These are phyloP conservation scores for Trifolium dubium DNA, from an alignment of 306 rosid species.

Conservation along the genomic window DNA sequence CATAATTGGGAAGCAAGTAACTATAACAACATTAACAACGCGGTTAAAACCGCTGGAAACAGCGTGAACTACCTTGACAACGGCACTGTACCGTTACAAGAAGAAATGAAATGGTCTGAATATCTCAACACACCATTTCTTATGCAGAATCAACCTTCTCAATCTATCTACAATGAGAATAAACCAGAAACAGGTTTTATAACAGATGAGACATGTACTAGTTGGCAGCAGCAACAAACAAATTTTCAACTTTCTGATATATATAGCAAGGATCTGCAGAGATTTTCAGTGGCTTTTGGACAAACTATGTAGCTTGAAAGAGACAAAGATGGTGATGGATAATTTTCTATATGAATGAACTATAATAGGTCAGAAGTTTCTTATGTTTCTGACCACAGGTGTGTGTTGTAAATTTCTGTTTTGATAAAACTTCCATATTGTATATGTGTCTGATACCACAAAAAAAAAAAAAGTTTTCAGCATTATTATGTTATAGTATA, in stretches of 20 bases:
- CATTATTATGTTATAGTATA: slow-evolving; percentile 45
- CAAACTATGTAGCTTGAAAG: slow-evolving; percentile 66
- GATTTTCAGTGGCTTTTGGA: slow-evolving; percentile 90
- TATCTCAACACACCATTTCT: slow-evolving; percentile 64
- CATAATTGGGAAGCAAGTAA: slow-evolving; percentile 62
- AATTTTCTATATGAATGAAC: slow-evolving; percentile 29
- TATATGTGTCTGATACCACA: slow-evolving; percentile 61
- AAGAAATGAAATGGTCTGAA: slow-evolving; percentile 86
- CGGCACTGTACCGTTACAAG: slow-evolving; percentile 44
- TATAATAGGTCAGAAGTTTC: slow-evolving; percentile 54
- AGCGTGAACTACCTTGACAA: slow-evolving; percentile 46
- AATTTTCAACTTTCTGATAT: slow-evolving; percentile 61
- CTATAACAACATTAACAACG: slow-evolving; percentile 38
- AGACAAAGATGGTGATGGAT: slow-evolving; percentile 37
- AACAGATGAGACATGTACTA: slow-evolving; percentile 46
- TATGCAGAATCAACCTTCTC: slow-evolving; percentile 58
- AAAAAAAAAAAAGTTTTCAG: slow-evolving; percentile 9
- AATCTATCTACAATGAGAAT: slow-evolving; percentile 53
- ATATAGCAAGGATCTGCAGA: slow-evolving; percentile 79
- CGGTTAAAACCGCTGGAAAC: slow-evolving; percentile 45
- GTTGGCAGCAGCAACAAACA: slow-evolving; percentile 49
- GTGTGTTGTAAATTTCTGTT: slow-evolving; percentile 54
- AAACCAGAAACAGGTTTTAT: slow-evolving; percentile 68
- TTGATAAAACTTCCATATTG: slow-evolving; percentile 47
- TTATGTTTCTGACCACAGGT: slow-evolving; percentile 57